A percentile compares a stretch with the other conserved stretches of the same genome.
Evolutionary conservation across 192 early-diverging fungal genomes (phyloP).

Genomic region (Entomortierella parvispora): DNA sequence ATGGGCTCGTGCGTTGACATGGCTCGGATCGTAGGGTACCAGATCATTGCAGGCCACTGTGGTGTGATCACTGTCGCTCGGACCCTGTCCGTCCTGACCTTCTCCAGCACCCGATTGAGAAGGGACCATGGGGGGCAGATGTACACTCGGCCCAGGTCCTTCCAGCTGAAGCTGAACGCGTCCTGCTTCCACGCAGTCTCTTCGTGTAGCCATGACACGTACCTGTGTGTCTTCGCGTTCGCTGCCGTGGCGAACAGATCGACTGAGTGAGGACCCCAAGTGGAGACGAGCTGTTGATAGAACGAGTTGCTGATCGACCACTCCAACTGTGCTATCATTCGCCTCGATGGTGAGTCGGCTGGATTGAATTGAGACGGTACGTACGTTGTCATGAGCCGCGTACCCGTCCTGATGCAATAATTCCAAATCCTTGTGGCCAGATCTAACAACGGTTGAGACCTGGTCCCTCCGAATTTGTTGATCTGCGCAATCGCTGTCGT

Average conservation of each 20-base stretch:
- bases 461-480: constrained; percentile 38
- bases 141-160: constrained; percentile 6
- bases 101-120: constrained; percentile 5
- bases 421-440: constrained; percentile 8
- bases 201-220: constrained; percentile 27
- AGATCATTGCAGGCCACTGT: constrained; percentile 23
- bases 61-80: constrained; percentile 24
- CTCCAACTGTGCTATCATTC: constrained; percentile 14
- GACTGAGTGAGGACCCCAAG: constrained; percentile 5
- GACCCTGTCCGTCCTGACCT: constrained; percentile 15
- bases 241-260: constrained; percentile 14
- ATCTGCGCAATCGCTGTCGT: constrained; percentile 23
- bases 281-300: constrained; percentile 10
- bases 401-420: constrained; percentile 8
- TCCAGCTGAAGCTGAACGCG: constrained; percentile 18
- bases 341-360: constrained; percentile 29
- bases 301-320: constrained; percentile 17
- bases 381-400: constrained; percentile 18
- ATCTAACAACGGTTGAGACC: constrained; percentile 5
- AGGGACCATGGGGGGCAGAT: constrained; percentile 13
- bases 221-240: constrained; percentile 13
- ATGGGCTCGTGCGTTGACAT: constrained; percentile 4
- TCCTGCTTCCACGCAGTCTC: constrained; percentile 11
- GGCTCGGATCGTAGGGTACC: constrained; percentile 21
- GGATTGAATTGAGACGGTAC: constrained; percentile 41